phyloP scores from a whole-genome alignment of 257 asterid genomes.

The Solanum etuberosum region DNA sequence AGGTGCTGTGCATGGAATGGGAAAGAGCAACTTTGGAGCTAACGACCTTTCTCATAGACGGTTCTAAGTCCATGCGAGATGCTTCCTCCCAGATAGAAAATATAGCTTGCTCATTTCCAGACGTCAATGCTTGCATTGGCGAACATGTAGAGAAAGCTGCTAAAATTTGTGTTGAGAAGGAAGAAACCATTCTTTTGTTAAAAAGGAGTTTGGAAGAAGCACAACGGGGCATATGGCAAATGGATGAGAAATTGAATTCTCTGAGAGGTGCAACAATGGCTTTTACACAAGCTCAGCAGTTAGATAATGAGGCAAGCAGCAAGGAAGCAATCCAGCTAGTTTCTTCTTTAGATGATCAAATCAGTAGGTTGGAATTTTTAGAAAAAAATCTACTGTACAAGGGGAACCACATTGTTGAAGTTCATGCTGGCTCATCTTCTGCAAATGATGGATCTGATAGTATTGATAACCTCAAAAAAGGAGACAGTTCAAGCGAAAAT shows the following conservation, averaged over 20 bases:
- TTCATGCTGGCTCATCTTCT: constrained; percentile 9
- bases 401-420: constrained; percentile 13
- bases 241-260: constrained; percentile 57
- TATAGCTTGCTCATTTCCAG: constrained; percentile 51
- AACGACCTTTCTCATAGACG: constrained; percentile 63
- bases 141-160: constrained; percentile 72
- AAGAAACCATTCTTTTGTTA: constrained; percentile 49
- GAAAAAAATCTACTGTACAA: constrained; percentile 1
- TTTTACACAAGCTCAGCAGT: constrained; percentile 50
- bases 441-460: constrained; percentile 8
- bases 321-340: constrained; percentile 22
- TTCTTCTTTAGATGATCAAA: constrained; percentile 16
- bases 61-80: constrained; percentile 60
- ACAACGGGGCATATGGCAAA: constrained; percentile 41
- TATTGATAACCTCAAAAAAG: constrained; percentile 5
- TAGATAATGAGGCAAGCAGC: constrained; percentile 16
- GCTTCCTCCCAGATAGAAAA: constrained; percentile 62
- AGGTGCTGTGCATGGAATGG: constrained; percentile 51
- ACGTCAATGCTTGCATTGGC: constrained; percentile 49
- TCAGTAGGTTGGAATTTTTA: constrained; percentile 7
- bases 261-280: constrained; percentile 64
- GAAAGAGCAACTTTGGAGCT: constrained; percentile 85
- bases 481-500: background rate
- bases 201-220: constrained; percentile 75
- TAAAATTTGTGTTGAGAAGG: constrained; percentile 57